Evolutionary conservation across 1,284 basidiomycete genomes (phyloP), one percentile per base, ranked within the genome.

Genomic region (Tilletia caries): DNA sequence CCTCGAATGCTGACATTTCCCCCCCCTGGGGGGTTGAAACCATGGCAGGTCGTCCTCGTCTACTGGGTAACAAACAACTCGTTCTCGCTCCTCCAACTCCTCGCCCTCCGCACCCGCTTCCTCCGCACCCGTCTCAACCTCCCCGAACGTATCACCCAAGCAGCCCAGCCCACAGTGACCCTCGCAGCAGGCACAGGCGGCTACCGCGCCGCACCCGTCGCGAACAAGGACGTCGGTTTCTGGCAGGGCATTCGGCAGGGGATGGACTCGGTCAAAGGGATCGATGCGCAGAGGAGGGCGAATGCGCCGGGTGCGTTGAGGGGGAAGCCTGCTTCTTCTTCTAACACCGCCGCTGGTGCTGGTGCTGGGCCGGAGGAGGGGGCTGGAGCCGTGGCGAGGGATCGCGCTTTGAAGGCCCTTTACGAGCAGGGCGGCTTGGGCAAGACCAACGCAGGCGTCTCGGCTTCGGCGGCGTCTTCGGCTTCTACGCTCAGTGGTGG

Each of bases 1-100:
- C 27, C 5, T 1, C 12, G 8, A 23, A 13, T 50, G 10, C 27
- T 25, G 25, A 18, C 60, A 54, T 20, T n/a, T n/a, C n/a, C n/a
- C n/a, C n/a, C n/a, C n/a, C n/a, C n/a, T n/a, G n/a, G n/a, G n/a
- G n/a, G n/a, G n/a, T n/a, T n/a, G n/a, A n/a, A n/a, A n/a, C n/a
- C n/a, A n/a, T n/a, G n/a, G n/a, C 70, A 90, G 88, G 90, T 88
- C 48, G 85, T 91, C 18, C 84, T 90, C 71, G 81, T 91, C 5
- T 89, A 89, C 75, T 86, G 91, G 76, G 77, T 85, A 5, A 85
- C 86, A 37, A 85, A 86, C 68, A 87, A 87, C 78, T 73, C 82
- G 48, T 84, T 86, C 75, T 86, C 86, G n/a, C 80, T 87, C n/a
- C 48, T 84, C 3, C 87, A 88, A 82, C 86, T 87, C 20, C 67